These are phyloP conservation scores for Pilaira anomala DNA, from an alignment of 192 early-diverging fungal genomes.

Conservation along the genomic window DNA sequence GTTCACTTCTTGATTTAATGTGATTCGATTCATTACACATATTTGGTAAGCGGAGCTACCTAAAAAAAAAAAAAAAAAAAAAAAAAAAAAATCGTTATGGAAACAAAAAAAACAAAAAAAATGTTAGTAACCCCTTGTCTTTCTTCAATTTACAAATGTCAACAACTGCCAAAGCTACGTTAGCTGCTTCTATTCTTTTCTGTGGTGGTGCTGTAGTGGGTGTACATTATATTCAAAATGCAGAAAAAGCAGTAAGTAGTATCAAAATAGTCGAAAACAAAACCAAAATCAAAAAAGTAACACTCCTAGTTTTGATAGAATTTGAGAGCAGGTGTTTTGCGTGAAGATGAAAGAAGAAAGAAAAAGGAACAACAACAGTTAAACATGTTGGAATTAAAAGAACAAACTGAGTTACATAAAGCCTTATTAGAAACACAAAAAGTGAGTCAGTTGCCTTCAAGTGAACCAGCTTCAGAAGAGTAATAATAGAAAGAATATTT, in stretches of 20 bases:
- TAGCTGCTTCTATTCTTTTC: constrained; percentile 31
- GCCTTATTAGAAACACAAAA: constrained; percentile 25
- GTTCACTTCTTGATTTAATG: no score
- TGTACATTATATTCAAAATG: constrained; percentile 33
- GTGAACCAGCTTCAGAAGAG: constrained; percentile 18
- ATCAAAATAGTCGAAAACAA: background rate
- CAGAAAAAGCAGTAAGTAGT: constrained; percentile 31
- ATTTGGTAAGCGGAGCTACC: no score
- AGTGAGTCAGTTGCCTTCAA: constrained; percentile 22
- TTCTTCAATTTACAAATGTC: constrained; percentile 25
- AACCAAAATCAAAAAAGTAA: no score
- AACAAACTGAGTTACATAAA: constrained; percentile 27
- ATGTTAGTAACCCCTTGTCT: background rate
- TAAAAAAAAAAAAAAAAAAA: background rate
- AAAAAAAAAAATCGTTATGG: background rate
- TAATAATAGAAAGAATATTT: background rate
- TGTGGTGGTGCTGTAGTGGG: constrained; percentile 32
- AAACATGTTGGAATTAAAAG: constrained; percentile 25
- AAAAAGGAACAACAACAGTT: constrained; percentile 25
- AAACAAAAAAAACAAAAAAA: background rate
- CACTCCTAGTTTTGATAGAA: constrained; percentile 8
- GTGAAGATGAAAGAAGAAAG: constrained; percentile 27
- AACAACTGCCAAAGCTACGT: constrained; percentile 32
- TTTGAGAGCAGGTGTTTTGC: constrained; percentile 17
- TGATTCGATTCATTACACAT: no score